phyloP scores from a whole-genome alignment of 805 yeast species.

The Yarrowia divulgata region DNA sequence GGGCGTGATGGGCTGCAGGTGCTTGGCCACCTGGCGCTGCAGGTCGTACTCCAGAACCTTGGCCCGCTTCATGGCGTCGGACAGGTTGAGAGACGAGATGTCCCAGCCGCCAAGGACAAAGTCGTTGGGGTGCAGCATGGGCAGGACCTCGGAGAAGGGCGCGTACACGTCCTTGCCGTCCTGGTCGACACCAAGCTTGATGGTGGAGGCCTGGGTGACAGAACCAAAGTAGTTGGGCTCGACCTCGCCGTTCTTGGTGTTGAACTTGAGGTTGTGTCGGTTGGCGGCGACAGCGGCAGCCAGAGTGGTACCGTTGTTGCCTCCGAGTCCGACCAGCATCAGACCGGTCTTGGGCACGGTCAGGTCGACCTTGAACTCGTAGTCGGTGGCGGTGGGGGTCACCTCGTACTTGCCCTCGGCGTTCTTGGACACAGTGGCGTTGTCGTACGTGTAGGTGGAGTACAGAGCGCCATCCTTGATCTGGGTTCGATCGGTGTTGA shows the following conservation, averaged over 20 bases:
- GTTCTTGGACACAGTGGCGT: slow-evolving; percentile 68
- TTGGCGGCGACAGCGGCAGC: slow-evolving; percentile 86
- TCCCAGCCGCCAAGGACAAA: slow-evolving; percentile 95
- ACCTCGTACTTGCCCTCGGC: slow-evolving; percentile 64
- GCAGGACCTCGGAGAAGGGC: slow-evolving; percentile 88
- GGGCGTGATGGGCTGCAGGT: slow-evolving; percentile 69
- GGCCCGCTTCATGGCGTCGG: slow-evolving; percentile 82
- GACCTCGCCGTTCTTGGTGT: slow-evolving; percentile 78
- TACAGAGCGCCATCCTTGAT: slow-evolving; percentile 58
- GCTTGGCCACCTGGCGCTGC: slow-evolving; percentile 73
- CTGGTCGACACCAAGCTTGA: slow-evolving; percentile 85
- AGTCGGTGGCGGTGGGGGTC: slow-evolving; percentile 73
- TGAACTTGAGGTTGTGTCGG: slow-evolving; percentile 76
- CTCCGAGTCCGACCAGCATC: slow-evolving; percentile 92
- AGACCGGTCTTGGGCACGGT: slow-evolving; percentile 85
- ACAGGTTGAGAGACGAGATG: slow-evolving; percentile 73
- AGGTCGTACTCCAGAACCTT: slow-evolving; percentile 85
- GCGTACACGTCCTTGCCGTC: slow-evolving; percentile 87
- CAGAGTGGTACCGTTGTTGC: slow-evolving; percentile 94
- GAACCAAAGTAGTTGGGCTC: slow-evolving; percentile 90
- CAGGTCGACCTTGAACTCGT: slow-evolving; percentile 85
- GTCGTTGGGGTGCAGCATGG: slow-evolving; percentile 89
- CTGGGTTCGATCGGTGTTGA: slow-evolving; percentile 61
- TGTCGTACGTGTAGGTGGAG: slow-evolving; percentile 74
- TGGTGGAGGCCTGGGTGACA: slow-evolving; percentile 90